Base-by-base conservation (phyloP, 2,329 filamentous ascomycete genomes). In the Botryotinia calthae region DNA sequence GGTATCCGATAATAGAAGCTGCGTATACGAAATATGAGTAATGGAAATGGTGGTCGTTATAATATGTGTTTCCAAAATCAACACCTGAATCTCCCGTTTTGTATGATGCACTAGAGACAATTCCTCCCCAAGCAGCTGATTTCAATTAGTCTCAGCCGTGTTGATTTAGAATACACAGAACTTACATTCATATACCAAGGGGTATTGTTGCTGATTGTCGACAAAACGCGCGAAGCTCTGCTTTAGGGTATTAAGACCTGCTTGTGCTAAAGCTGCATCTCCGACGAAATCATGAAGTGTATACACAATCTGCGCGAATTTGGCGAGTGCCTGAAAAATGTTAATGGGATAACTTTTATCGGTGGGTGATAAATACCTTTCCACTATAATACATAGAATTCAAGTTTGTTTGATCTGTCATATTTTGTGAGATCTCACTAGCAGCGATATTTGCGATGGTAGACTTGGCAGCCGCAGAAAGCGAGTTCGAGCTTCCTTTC, bases 351-450 rank as follows among this genome's bases (percentile, higher is more conserved):
- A 75, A n/a, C 83, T 76, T 22, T 6, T 2, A 44, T 56, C 25
- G 18, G n/a, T 68, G 20, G 20, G 48, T 2, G 2, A 42, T 56
- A 67, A 70, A 51, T 69, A 74, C 31, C 85, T 95, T 98, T 77
- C 96, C 96, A 77, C 92, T 93, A 82, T 91, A 98, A 82, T 98
- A 98, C 89, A 97, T 95, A 54, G 94, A 97, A 80, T 95, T 88
- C 51, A 93, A 84, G 75, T 96, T 88, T 8, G 89, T 89, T 79
- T 96, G 91, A 0, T 84, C 84, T n/a, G 85, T 82, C 82, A 98
- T 93, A 80, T 94, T 87, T 82, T 96, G 91, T 0, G 88, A 87
- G 0, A 97, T 84, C 81, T 99, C 96, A 31, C 85, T 87, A n/a
- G 86, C 84, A 1, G 93, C 92, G 14, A 90, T 85, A 1, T 86